Evolutionary conservation across 2,329 filamentous ascomycete species (phyloP), one percentile per base, ranked within the genome.

Genomic region (Torrubiella hemipterigena): DNA sequence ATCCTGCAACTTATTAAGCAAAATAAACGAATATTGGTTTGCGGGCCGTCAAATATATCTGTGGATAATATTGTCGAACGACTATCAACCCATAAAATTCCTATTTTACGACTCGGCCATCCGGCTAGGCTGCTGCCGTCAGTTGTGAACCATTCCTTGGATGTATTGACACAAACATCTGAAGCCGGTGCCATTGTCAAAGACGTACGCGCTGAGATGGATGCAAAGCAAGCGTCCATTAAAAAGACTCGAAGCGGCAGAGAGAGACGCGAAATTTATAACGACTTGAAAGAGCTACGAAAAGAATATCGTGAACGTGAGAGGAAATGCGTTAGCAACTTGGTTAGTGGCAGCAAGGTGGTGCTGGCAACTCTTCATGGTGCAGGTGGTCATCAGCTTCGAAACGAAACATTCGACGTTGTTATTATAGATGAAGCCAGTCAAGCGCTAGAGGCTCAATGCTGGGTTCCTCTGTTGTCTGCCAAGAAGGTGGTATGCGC

Each of bases 11-110:
- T 96, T 43, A 64, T 93, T 33, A 78, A 77, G 48, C 72, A 73
- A 16, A 70, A 76, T 20, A 68, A 78, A 32, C 74, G 86, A 2
- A 65, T 96, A 9, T 67, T 96, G 2, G 89, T 96, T n/a, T 96
- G 91, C 47, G 91, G 89, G 0, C 91, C 91, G 0, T 94, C 85
- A 18, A 98, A 98, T 51, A 87, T 98, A 44, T 91, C 85, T 1
- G 91, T 98, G 2, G 91, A 98, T 67, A 98, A 98, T 49, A 93
- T 98, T 35, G 87, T 95, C 7, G 91, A 98, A 56, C 77, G 91
- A 7, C 69, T 96, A 2, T 75, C 86, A 3, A 76, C 82, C 0
- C 81, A 87, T 53, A 86, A 85, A 47, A 67, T 95, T 2, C 80
- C 85, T 0, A 85, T 96, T 45, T 71, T 96, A 21, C 80, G 91